phyloP scores from a whole-genome alignment of 1,139 yeast genomes.

The Tardiomyces depauwii region DNA sequence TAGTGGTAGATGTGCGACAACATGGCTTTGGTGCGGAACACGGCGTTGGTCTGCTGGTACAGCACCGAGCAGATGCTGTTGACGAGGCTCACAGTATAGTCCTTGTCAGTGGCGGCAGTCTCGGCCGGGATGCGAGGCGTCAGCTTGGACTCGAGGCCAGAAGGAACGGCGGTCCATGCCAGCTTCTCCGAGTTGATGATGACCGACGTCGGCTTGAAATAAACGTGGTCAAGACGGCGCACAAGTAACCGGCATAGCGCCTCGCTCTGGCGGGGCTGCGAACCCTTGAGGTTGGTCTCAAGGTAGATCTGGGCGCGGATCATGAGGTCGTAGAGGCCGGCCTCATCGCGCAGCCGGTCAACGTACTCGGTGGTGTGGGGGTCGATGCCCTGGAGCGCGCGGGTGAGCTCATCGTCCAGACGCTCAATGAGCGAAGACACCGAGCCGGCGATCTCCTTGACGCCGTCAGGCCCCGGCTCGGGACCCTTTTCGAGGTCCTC shows the following conservation, averaged over 20 bases:
- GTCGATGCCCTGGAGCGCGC: slow-evolving; percentile 78
- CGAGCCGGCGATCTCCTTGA: slow-evolving; percentile 71
- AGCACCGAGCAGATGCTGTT: slow-evolving; percentile 56
- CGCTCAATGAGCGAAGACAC: slow-evolving; percentile 82
- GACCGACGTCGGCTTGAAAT: slow-evolving; percentile 79
- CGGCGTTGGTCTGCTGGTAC: slow-evolving; percentile 51
- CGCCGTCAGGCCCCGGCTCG: slow-evolving; percentile 59
- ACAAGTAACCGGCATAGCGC: slow-evolving; percentile 57
- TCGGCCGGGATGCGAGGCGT: slow-evolving; percentile 1
- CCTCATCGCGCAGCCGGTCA: slow-evolving; percentile 83
- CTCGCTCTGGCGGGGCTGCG: slow-evolving; percentile 28
- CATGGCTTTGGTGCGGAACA: slow-evolving; percentile 73
- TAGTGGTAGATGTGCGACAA: slow-evolving; percentile 81
- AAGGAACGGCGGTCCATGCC: slow-evolving; percentile 47
- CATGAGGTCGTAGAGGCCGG: slow-evolving; percentile 59
- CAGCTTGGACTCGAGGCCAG: slow-evolving; percentile 5
- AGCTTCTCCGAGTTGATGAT: slow-evolving; percentile 56
- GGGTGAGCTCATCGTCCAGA: slow-evolving; percentile 87
- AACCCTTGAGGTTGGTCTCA: slow-evolving; percentile 45
- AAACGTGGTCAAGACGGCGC: slow-evolving; percentile 85
- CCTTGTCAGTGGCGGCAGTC: slow-evolving; percentile 11
- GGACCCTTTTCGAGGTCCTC: slow-evolving; percentile 62
- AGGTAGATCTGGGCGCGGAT: slow-evolving; percentile 79
- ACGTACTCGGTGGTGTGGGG: slow-evolving; percentile 94
- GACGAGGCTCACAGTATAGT: slow-evolving; percentile 44